phyloP scores from a whole-genome alignment of 2,329 filamentous ascomycete genomes.

The Lecanosticta acicola region DNA sequence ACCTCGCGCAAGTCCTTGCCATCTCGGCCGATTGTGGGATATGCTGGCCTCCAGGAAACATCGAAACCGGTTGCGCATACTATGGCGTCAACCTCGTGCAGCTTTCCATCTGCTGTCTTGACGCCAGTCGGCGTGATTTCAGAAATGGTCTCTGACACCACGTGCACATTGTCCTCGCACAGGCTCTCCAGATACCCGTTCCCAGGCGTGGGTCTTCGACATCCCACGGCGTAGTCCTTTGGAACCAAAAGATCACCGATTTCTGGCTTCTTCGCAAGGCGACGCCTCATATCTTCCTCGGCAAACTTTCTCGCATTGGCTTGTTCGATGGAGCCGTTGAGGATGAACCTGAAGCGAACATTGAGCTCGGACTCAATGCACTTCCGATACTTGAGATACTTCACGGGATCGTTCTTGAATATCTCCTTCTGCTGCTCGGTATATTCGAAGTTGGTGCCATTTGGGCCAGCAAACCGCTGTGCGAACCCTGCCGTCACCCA shows the following conservation, averaged over 20 bases:
- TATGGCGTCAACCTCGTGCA: slow-evolving; percentile 29
- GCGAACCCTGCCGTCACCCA: slow-evolving; percentile 28
- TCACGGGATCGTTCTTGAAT: slow-evolving; percentile 35
- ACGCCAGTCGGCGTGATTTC: slow-evolving; percentile 24
- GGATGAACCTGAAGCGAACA: slow-evolving; percentile 48
- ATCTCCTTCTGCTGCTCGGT: slow-evolving; percentile 36
- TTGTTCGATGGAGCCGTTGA: slow-evolving; percentile 43
- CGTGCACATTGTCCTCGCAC: slow-evolving; percentile 38
- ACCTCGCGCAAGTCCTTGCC: too few relatives aligned
- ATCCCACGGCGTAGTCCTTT: slow-evolving; percentile 41
- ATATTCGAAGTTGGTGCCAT: slow-evolving; percentile 44
- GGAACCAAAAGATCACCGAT: slow-evolving; percentile 42
- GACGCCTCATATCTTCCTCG: slow-evolving; percentile 35
- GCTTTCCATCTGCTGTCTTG: slow-evolving; percentile 18
- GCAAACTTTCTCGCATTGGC: slow-evolving; percentile 36
- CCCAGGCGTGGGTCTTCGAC: slow-evolving; percentile 45
- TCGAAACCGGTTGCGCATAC: slow-evolving; percentile 35
- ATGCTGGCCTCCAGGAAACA: slow-evolving; percentile 26
- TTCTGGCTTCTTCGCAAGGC: slow-evolving; percentile 33
- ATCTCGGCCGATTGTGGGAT: too few relatives aligned
- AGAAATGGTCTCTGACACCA: slow-evolving; percentile 24
- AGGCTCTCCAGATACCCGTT: slow-evolving; percentile 49
- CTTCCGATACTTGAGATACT: slow-evolving; percentile 43
- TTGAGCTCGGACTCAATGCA: slow-evolving; percentile 47
- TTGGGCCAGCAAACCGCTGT: slow-evolving; percentile 40